Percentiles rank a stretch among this genome's conserved stretches.
These are phyloP conservation scores for Phytophthora sp. DNA, from an alignment of 352 stramenopile species.

Conservation along the genomic window DNA sequence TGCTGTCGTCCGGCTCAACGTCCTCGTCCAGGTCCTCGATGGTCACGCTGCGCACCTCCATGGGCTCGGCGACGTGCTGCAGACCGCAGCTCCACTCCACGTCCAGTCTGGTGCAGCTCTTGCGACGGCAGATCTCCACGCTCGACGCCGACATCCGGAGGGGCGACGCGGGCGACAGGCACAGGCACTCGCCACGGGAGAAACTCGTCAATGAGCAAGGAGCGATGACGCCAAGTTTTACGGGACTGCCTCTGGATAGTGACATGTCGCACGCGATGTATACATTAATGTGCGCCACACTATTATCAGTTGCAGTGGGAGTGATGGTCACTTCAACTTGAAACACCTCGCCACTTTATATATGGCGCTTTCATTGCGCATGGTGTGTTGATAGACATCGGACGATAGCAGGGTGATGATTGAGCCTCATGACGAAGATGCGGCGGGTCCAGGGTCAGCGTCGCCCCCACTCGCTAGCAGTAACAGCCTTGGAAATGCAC, in stretches of 20 bases:
- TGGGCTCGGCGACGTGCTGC: slow-evolving; percentile 20
- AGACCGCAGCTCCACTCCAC: slow-evolving; percentile 40
- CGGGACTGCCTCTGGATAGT: neutral
- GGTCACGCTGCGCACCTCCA: slow-evolving; percentile 37
- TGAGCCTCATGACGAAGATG: slow-evolving; percentile 12
- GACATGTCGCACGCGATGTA: slow-evolving; percentile 16
- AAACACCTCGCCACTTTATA: slow-evolving; percentile 3
- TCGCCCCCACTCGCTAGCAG: slow-evolving; percentile 7
- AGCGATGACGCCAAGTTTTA: slow-evolving; percentile 3
- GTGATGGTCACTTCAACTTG: slow-evolving; percentile 37
- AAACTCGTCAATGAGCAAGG: neutral
- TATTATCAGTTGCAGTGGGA: slow-evolving; percentile 12
- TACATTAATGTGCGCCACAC: slow-evolving; percentile 13
- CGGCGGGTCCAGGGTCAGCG: neutral
- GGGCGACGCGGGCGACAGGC: neutral
- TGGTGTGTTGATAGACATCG: neutral
- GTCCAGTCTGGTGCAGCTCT: slow-evolving; percentile 37
- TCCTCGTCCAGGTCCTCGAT: slow-evolving; percentile 43
- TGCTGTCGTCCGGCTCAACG: slow-evolving; percentile 12
- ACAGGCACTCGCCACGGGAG: too few species aligned
- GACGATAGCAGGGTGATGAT: neutral
- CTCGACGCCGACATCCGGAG: slow-evolving; percentile 22
- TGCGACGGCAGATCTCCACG: slow-evolving; percentile 30
- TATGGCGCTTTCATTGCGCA: neutral
- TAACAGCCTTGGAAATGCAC: slow-evolving; percentile 11